phyloP scores from a whole-genome alignment of 352 stramenopile genomes.

The Globisporangium sylvaticum region DNA sequence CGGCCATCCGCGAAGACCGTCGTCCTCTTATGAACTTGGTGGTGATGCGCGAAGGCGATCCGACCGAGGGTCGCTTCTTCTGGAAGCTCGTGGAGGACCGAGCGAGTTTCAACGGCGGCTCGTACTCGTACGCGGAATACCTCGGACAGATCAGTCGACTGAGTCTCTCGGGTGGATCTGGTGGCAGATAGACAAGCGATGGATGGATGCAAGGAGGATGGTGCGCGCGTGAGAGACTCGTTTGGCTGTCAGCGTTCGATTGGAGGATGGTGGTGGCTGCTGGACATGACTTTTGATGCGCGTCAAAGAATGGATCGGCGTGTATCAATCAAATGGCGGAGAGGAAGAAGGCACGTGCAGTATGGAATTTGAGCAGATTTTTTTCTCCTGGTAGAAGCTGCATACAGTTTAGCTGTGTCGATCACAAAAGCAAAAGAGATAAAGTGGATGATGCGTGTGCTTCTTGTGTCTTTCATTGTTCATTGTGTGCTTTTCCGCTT shows the following conservation, averaged over 20 bases:
- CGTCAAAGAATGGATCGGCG: neutral
- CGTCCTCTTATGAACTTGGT: slow-evolving; percentile 80
- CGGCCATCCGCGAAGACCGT: slow-evolving; percentile 86
- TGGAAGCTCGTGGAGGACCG: slow-evolving; percentile 98
- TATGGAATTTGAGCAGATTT: neutral
- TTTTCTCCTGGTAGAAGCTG: slow-evolving; percentile 7
- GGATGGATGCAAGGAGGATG: neutral
- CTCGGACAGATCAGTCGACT: slow-evolving; percentile 86
- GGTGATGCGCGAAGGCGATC: slow-evolving; percentile 94
- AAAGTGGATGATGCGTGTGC: neutral
- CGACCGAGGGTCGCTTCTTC: slow-evolving; percentile 93
- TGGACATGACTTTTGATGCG: neutral
- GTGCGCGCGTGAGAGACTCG: neutral
- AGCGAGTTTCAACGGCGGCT: slow-evolving; percentile 95
- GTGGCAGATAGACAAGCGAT: slow-evolving; percentile 53
- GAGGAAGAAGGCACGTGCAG: neutral
- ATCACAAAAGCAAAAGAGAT: neutral
- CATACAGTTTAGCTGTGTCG: neutral
- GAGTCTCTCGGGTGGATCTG: slow-evolving; percentile 40
- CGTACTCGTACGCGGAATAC: slow-evolving; percentile 98
- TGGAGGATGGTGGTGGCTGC: neutral
- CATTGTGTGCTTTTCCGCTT: neutral
- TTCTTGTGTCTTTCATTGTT: neutral
- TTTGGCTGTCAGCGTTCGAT: neutral
- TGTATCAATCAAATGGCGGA: neutral